Evolutionary conservation across 441 rosid species (phyloP).

Genomic region (Erodium trifolium): DNA sequence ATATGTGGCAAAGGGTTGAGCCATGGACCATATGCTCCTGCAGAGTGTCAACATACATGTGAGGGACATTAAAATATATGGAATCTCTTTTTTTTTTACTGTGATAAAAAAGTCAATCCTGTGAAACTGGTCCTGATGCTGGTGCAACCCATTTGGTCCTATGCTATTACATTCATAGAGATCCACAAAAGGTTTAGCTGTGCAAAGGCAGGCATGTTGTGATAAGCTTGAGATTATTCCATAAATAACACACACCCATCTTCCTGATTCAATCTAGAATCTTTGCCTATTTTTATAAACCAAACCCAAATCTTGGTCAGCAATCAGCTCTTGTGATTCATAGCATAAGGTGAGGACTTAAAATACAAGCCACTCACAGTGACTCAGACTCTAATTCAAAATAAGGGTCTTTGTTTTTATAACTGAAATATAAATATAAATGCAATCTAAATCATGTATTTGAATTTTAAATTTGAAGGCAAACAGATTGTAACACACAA

Average conservation of each 20-base stretch:
- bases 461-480: no score
- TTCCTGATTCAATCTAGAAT: no score
- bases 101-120: not conserved
- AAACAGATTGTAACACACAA: no score
- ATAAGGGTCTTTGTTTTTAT: no score
- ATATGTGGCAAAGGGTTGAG: not conserved
- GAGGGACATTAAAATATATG: not conserved
- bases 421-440: no score
- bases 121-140: not conserved
- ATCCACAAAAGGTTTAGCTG: not conserved
- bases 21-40: not conserved
- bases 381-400: no score
- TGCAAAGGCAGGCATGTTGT: no score
- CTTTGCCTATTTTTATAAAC: no score
- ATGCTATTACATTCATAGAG: not conserved
- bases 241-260: no score
- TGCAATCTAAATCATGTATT: no score
- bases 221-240: no score
- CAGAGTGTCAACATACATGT: not conserved
- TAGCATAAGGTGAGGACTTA: not conserved
- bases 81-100: not conserved
- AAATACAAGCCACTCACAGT: not conserved
- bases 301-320: not conserved
- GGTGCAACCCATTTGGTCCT: constrained; percentile 2
- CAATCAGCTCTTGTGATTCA: not conserved